Evolutionary conservation across 169 alveolate species (phyloP).

Genomic region (Theileria sp.): DNA sequence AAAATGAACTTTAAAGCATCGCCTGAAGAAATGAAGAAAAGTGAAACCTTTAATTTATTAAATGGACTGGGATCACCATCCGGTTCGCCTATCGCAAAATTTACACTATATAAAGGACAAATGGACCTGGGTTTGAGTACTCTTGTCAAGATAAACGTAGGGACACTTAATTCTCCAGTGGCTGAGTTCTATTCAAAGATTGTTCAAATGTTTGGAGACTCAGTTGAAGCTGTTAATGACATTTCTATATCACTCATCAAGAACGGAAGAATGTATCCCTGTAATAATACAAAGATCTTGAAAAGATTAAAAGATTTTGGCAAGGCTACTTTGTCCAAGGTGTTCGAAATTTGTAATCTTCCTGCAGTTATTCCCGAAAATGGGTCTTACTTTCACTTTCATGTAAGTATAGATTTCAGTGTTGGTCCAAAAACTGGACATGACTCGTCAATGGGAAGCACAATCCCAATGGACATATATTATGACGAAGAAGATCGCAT

Average conservation of each 20-base stretch:
- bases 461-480: conserved; percentile 53
- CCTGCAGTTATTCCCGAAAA: conserved; percentile 56
- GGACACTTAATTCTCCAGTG: conserved; percentile 61
- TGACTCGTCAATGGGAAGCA: conserved; percentile 49
- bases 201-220: conserved; percentile 48
- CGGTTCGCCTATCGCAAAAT: conserved; percentile 49
- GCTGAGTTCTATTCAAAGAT: conserved; percentile 56
- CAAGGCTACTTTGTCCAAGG: conserved; percentile 32
- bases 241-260: conserved; percentile 34
- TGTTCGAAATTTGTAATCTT: conserved; percentile 54
- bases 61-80: conserved; percentile 13
- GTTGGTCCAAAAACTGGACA: conserved; percentile 10
- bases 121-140: conserved; percentile 52
- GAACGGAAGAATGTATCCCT: conserved; percentile 47
- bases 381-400: conserved; percentile 55
- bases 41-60: neutral
- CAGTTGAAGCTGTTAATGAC: conserved; percentile 14
- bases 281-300: conserved; percentile 20
- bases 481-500: conserved; percentile 58
- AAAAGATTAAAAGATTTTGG: conserved; percentile 35
- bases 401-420: conserved; percentile 7
- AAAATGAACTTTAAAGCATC: conserved; percentile 34
- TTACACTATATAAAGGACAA: conserved; percentile 62
- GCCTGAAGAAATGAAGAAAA: conserved; percentile 20
- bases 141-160: conserved; percentile 47